These are phyloP conservation scores for Achlya hypogyna DNA, from an alignment of 352 stramenopile genomes.

Conservation along the genomic window DNA sequence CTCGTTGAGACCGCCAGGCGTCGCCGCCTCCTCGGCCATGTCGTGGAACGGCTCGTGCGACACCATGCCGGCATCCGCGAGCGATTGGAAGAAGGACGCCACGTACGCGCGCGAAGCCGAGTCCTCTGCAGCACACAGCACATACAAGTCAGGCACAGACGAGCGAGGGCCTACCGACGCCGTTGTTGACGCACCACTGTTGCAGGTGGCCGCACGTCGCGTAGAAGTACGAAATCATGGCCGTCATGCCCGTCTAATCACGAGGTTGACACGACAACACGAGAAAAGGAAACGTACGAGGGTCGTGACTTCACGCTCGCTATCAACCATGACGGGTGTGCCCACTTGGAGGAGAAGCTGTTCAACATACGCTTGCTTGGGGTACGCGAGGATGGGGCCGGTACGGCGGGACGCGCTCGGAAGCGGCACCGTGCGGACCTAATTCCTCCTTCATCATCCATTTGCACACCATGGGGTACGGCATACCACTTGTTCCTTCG, in stretches of 20 bases:
- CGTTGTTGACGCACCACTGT: conserved; percentile 80
- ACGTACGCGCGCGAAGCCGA: conserved; percentile 70
- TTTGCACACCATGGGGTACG: neutral
- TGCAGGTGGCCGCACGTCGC: conserved; percentile 73
- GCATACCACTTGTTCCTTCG: conserved; percentile 47
- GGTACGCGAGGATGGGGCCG: conserved; percentile 71
- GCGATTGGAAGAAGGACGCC: conserved; percentile 73
- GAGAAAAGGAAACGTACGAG: conserved; percentile 28
- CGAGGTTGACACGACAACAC: neutral
- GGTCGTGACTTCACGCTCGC: conserved; percentile 75
- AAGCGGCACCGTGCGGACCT: conserved; percentile 61
- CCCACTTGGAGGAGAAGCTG: conserved; percentile 69
- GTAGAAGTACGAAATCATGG: conserved; percentile 83
- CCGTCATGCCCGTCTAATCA: conserved; percentile 64
- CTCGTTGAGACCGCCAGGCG: conserved; percentile 72
- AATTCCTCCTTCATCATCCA: neutral
- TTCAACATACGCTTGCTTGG: conserved; percentile 51
- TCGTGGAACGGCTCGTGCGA: conserved; percentile 69
- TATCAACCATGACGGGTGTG: conserved; percentile 71
- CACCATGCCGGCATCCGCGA: conserved; percentile 58
- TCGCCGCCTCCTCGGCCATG: conserved; percentile 77
- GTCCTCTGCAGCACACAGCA: conserved; percentile 29
- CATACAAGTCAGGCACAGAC: neutral
- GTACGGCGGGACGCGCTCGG: conserved; percentile 62
- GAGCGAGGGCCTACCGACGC: conserved; percentile 46